phyloP scores from a whole-genome alignment of 2,329 filamentous ascomycete genomes.

The Calonectria pseudoturangicola region DNA sequence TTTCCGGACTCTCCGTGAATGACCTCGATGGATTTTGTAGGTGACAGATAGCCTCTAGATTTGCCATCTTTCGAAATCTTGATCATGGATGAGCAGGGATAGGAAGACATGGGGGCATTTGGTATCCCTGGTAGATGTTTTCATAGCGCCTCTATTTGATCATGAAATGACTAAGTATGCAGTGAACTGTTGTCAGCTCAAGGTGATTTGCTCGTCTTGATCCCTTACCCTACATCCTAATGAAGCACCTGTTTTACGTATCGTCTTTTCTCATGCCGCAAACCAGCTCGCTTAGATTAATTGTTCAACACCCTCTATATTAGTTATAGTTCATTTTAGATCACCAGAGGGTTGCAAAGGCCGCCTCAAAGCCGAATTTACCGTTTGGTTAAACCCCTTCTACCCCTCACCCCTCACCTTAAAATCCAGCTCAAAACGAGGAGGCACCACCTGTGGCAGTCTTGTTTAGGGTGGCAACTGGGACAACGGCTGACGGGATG shows the following conservation, averaged over 20 bases:
- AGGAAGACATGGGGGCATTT: not conserved
- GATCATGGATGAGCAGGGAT: constrained; percentile 19
- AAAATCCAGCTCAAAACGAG: not conserved
- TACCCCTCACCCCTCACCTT: constrained; percentile 17
- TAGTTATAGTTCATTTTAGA: no score
- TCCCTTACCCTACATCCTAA: not conserved
- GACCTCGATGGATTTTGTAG: not conserved
- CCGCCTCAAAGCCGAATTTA: not conserved
- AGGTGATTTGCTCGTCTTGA: no score
- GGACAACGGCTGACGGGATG: constrained; percentile 10
- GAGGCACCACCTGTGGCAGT: not conserved
- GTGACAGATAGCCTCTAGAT: not conserved
- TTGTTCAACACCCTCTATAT: no score
- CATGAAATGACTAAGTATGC: not conserved
- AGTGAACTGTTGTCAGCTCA: no score
- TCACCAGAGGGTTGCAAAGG: not conserved
- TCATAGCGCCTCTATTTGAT: not conserved
- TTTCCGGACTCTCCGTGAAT: not conserved
- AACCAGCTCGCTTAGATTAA: no score
- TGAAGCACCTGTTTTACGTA: not conserved
- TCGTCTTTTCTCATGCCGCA: no score
- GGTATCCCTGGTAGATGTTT: not conserved
- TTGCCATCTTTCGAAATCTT: not conserved
- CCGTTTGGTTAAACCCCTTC: not conserved
- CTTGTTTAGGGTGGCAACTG: constrained; percentile 6